Base-by-base conservation (phyloP, 2,329 filamentous ascomycete genomes). In the Phialophora expanda region DNA sequence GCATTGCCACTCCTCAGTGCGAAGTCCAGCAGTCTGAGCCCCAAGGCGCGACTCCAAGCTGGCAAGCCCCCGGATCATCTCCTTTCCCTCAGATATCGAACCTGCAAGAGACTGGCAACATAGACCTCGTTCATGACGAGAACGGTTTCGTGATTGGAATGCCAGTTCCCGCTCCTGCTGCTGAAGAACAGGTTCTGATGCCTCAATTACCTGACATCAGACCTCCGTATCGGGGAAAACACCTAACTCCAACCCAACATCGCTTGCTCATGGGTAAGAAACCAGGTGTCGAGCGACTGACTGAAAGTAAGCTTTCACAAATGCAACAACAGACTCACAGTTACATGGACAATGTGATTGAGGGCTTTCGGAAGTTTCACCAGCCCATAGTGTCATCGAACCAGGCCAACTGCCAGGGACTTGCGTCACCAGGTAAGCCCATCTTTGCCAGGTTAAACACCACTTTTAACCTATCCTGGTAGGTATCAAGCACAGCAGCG, bases 291-390 rank as follows among this genome's bases (percentile, higher is more conserved):
- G 58, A 58, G 24, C 51, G 50, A 11, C 44, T 44, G 7, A 62
- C 51, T 8, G 26, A 32, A 24, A 17, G 7, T 6, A 62, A 48
- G 20, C 28, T 59, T 2, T 50, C 34, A 7, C 30, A 62, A 28
- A 28, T 65, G 22, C 38, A 24, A 22, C 59, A 65, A 32, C 28
- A 56, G 30, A 46, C 62, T 8, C 11, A 55, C n/a, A 34, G 46
- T 17, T 70, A 69, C 53, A 66, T 68, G 58, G 60, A 70, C 24
- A 62, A 58, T 12, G 61, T 66, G n/a, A 30, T 70, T 54, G 68
- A 55, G 17, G 44, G 58, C 14, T 66, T 69, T 44, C 62, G 63
- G 48, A 51, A 53, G 48, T 41, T 46, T 38, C 20, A 24, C 22
- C 28, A 38, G 11, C 46, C 12, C 24, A 28, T 28, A 7, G 20